Conservation (phyloP, 176 grass and related monocot species). For the Oryza rufipogon region DNA sequence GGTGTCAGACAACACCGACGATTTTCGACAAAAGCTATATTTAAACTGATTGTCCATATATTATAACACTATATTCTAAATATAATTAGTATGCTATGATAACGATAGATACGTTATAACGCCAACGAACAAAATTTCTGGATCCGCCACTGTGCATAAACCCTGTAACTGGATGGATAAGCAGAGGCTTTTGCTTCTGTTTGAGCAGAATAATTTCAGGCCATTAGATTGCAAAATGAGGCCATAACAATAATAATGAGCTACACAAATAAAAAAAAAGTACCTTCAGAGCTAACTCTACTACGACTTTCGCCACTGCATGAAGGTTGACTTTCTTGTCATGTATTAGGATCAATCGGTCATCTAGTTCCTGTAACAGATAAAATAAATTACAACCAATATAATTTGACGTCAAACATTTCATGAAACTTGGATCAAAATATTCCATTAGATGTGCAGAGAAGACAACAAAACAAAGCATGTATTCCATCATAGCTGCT, state of each 20-base stretch:
- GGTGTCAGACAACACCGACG: too few species aligned
- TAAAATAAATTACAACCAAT: constrained; percentile 5
- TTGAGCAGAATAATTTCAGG: constrained; percentile 5
- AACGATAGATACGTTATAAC: too few species aligned
- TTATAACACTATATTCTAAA: too few species aligned
- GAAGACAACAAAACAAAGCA: not conserved
- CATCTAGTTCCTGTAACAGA: constrained; percentile 56
- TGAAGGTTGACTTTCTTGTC: constrained; percentile 58
- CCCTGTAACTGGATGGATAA: constrained; percentile 21
- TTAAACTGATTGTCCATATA: too few species aligned
- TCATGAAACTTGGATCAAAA: constrained; percentile 1
- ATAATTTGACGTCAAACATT: constrained; percentile 16
- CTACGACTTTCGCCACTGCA: constrained; percentile 42
- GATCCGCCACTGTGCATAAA: too few species aligned
- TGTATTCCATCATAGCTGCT: not conserved
- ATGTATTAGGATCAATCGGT: constrained; percentile 58
- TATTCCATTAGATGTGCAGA: too few species aligned
- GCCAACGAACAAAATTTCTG: too few species aligned
- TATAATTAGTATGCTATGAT: too few species aligned
- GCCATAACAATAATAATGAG: constrained; percentile 17
- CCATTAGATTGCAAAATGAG: not conserved
- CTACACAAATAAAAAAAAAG: constrained; percentile 7
- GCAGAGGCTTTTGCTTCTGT: constrained; percentile 66
- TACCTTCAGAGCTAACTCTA: constrained; percentile 61
- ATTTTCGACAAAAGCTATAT: too few species aligned